Evolutionary conservation across 106 monocot genomes (phyloP).

Genomic region (Dendrobium nobile): DNA sequence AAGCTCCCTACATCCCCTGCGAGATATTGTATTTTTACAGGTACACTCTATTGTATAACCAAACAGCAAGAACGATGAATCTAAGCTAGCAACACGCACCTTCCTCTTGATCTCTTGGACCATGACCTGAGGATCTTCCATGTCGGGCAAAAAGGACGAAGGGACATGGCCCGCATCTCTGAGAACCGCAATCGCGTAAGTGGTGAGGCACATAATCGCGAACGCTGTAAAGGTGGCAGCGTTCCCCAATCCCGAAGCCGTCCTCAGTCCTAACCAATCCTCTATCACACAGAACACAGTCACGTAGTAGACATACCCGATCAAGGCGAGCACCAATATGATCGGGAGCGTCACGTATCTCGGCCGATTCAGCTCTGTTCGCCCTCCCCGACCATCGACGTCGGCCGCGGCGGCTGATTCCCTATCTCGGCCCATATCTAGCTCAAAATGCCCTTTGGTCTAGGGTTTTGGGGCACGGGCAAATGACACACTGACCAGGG

Average conservation of each 20-base stretch:
- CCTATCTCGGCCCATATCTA: slow-evolving; percentile 9
- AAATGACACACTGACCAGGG: neutral
- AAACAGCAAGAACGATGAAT: slow-evolving; percentile 32
- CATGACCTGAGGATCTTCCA: slow-evolving; percentile 18
- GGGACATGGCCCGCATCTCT: slow-evolving; percentile 28
- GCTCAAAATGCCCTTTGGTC: neutral
- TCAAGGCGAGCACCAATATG: slow-evolving; percentile 17
- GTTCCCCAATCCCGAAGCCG: slow-evolving; percentile 25
- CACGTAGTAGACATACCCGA: slow-evolving; percentile 28
- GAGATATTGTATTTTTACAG: no score
- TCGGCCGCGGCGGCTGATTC: neutral
- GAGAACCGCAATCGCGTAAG: slow-evolving; percentile 19
- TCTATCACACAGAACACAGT: slow-evolving; percentile 30
- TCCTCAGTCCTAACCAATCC: slow-evolving; percentile 26
- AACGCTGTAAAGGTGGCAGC: slow-evolving; percentile 15
- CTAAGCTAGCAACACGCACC: slow-evolving; percentile 13
- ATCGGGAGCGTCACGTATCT: slow-evolving; percentile 27
- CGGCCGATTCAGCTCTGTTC: neutral
- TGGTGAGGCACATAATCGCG: slow-evolving; percentile 12
- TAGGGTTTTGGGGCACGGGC: neutral
- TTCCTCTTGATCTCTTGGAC: slow-evolving; percentile 37
- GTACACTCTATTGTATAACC: neutral
- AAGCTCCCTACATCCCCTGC: no score
- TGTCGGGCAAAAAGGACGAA: slow-evolving; percentile 19
- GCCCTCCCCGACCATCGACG: neutral